Evolutionary conservation across 2,329 filamentous ascomycete species (phyloP), one percentile per base, ranked within the genome.

Genomic region (Emmonsiellopsis sp.): DNA sequence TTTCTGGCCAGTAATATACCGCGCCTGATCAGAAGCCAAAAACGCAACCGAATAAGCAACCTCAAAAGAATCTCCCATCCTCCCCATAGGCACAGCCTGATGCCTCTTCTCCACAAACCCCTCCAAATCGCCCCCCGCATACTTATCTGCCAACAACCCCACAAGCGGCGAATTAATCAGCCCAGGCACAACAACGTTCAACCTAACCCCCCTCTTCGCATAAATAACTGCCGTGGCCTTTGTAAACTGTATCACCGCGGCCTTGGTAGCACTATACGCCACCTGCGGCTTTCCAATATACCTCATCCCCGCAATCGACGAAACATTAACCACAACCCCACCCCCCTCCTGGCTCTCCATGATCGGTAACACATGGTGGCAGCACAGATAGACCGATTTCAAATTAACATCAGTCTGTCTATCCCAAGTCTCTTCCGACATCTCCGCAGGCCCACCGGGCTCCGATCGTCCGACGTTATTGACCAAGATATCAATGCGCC

Each of bases 391-490:
- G 0, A 81, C 75, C 34, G 71, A 77, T 59, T 81, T 81, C 15
- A 83, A 66, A 57, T 82, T 82, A 41, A 82, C 63, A 8, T 77
- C 73, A 50, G 79, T 71, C 55, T 82, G 79, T 0, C 65, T 54
- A 57, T 81, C 74, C 79, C 79, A 82, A 0, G 70, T 59, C 1
- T 71, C 69, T 52, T 82, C 78, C 0, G 53, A 45, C 70, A 82
- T 76, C 0, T 63, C 66, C 0, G 73, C 78, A 0, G 79, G 75
- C 32, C 72, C 71, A 0, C 79, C 79, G 0, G 73, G 74, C 54
- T 82, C 79, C 0, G 75, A 79, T 51, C 74, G 74, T 1, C 81
- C 82, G 2, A 83, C 81, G 51, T 83, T 83, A 57, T 82, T 82
- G 13, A 85, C 63, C 0, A 84, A 66, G 20, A 84, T 78, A 57